A percentile compares a stretch with the other conserved stretches of the same genome.
These are phyloP conservation scores for Aureobasidium sp. DNA, from an alignment of 2,329 filamentous ascomycete genomes.

Conservation along the genomic window DNA sequence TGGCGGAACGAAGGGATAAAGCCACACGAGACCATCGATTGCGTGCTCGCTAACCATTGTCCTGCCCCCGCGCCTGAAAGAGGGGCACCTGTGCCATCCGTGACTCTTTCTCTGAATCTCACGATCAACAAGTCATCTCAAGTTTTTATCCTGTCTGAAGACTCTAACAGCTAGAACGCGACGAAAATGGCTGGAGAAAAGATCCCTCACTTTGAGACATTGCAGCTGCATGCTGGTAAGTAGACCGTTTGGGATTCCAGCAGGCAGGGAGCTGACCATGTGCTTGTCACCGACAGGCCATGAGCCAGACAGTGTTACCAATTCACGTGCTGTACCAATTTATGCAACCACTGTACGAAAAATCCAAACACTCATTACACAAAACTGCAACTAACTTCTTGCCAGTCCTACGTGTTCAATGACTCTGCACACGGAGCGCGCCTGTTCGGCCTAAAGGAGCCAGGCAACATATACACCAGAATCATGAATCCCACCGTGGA, in stretches of 20 bases:
- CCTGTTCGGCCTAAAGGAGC: slow-evolving; percentile 93
- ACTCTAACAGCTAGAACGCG: not conserved
- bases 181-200: not conserved
- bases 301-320: slow-evolving; percentile 69
- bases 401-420: slow-evolving; percentile 81
- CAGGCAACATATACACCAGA: slow-evolving; percentile 95
- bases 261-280: not conserved
- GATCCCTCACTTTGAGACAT: slow-evolving; percentile 39
- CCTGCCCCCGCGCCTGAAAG: not conserved
- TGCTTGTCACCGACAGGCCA: slow-evolving; percentile 35
- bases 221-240: slow-evolving; percentile 42
- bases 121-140: not conserved
- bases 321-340: slow-evolving; percentile 86
- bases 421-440: slow-evolving; percentile 91
- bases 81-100: not conserved
- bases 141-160: not conserved
- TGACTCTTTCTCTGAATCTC: not conserved
- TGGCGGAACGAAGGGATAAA: not conserved
- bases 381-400: not conserved
- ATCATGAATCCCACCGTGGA: slow-evolving; percentile 91
- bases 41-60: not conserved
- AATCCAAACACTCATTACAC: not conserved
- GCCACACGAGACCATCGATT: not conserved
- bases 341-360: slow-evolving; percentile 67
- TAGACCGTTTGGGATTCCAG: too few relatives aligned